Base-by-base conservation (phyloP, 495 filamentous ascomycete species). In the Penicillium nucicola region DNA sequence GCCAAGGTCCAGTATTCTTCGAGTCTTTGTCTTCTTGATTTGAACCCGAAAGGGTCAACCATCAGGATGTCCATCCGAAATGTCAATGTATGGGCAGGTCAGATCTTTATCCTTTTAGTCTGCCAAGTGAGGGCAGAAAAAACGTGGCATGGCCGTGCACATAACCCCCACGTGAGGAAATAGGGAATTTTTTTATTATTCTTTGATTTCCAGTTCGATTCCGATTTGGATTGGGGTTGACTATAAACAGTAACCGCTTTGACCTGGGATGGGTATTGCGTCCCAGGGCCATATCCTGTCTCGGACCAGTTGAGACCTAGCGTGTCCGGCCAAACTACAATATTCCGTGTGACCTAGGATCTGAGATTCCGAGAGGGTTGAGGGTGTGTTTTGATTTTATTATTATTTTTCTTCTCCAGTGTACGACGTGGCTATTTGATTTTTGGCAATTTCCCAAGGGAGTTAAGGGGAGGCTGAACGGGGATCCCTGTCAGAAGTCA, bases 81-180 rank as follows among this genome's bases (percentile, higher is more conserved):
- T n/a, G n/a, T n/a, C 7, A 28, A 28, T 28, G 25, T 28, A 28
- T 28, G 25, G 25, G 25, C 25, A 42, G 55, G 61, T 65, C 46
- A 65, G 61, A 65, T 65, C 61, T 61, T 65, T 65, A 65, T 57
- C 61, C 61, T 45, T 45, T 56, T 64, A 64, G 61, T 56, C 55
- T 57, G 55, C 58, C 58, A 65, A 61, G 58, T 32, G 33, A n/a
- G n/a, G n/a, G n/a, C n/a, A 34, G 37, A 37, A 8, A 55, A 52
- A 59, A 59, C 56, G 56, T 59, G 56, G 52, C 30, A 34, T 30
- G 35, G 30, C 30, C 37, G 31, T 44, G 23, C 41, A 23, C 39
- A 11, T 36, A 52, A 48, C 28, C 37, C 36, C 51, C 58, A 55
- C 55, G 58, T 53, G 58, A 61, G 48, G 23, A 52, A 40, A 35